These are phyloP conservation scores for Fusarium heterosporum DNA, from an alignment of 2,329 filamentous ascomycete genomes.

Conservation along the genomic window DNA sequence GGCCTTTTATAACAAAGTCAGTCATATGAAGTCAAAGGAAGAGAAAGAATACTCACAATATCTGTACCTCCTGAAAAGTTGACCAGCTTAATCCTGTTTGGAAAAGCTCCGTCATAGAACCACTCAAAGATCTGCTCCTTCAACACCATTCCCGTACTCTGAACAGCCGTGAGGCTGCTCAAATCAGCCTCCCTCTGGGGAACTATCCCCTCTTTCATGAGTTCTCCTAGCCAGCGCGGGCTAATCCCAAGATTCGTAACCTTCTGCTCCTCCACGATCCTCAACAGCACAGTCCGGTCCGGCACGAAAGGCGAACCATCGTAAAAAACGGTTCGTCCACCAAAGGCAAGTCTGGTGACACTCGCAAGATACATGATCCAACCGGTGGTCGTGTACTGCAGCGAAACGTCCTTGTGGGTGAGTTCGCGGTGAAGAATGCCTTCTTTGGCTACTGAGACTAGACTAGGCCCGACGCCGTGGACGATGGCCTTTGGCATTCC, in stretches of 20 bases:
- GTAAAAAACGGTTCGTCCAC: slow-evolving; percentile 76
- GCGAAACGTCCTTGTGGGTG: slow-evolving; percentile 54
- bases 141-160: slow-evolving; percentile 84
- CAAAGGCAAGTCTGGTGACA: slow-evolving; percentile 68
- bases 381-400: slow-evolving; percentile 75
- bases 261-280: slow-evolving; percentile 69
- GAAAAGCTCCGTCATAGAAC: slow-evolving; percentile 80
- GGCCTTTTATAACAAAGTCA: slow-evolving; percentile 52
- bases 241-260: slow-evolving; percentile 81
- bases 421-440: slow-evolving; percentile 61
- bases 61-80: slow-evolving; percentile 86
- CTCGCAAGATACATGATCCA: slow-evolving; percentile 89
- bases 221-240: slow-evolving; percentile 80
- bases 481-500: slow-evolving; percentile 89
- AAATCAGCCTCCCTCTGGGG: slow-evolving; percentile 74
- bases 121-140: slow-evolving; percentile 82
- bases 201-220: slow-evolving; percentile 71
- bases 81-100: slow-evolving; percentile 71
- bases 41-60: slow-evolving; percentile 62
- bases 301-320: slow-evolving; percentile 86
- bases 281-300: slow-evolving; percentile 71
- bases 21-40: background rate
- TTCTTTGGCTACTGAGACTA: slow-evolving; percentile 71
- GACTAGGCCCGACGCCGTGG: slow-evolving; percentile 75
- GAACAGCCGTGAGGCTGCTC: slow-evolving; percentile 69